Conservation (phyloP, 2,329 filamentous ascomycete species). For the Colletotrichum neosansevieriae region DNA sequence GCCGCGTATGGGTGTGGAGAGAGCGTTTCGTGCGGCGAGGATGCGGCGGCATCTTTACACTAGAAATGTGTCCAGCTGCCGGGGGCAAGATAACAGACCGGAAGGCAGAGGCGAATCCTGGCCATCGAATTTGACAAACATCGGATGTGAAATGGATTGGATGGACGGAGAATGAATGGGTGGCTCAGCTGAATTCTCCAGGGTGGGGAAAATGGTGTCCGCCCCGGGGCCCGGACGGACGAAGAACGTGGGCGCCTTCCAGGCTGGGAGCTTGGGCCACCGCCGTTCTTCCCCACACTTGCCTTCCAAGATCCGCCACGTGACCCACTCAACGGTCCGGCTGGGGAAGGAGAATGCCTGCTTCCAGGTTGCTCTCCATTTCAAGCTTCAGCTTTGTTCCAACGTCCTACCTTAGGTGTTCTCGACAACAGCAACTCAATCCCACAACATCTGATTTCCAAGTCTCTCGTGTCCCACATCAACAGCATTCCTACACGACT, state of each 20-base stretch:
- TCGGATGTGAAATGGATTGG: background rate
- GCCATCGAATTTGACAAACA: background rate
- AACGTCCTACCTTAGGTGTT: constrained; percentile 16
- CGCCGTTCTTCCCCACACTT: background rate
- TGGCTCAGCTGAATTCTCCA: background rate
- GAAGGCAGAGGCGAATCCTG: background rate
- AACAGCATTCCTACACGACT: background rate
- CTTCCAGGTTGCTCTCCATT: too few relatives aligned
- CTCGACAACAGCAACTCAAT: background rate
- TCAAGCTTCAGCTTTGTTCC: constrained; percentile 33
- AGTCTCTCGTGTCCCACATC: too few relatives aligned
- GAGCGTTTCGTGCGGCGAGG: background rate
- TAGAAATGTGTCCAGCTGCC: background rate
- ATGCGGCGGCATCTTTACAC: background rate
- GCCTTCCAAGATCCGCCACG: constrained; percentile 17
- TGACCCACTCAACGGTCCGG: constrained; percentile 20
- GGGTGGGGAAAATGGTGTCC: background rate
- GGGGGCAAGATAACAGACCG: background rate
- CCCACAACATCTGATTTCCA: too few relatives aligned
- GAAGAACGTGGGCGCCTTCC: background rate
- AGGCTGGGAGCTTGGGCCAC: constrained; percentile 26
- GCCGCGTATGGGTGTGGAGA: background rate
- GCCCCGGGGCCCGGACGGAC: too few relatives aligned
- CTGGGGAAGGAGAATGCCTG: constrained; percentile 30
- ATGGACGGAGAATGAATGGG: background rate